These are phyloP conservation scores for Aspergillus conjunctus DNA, from an alignment of 495 filamentous ascomycete species.

Conservation along the genomic window DNA sequence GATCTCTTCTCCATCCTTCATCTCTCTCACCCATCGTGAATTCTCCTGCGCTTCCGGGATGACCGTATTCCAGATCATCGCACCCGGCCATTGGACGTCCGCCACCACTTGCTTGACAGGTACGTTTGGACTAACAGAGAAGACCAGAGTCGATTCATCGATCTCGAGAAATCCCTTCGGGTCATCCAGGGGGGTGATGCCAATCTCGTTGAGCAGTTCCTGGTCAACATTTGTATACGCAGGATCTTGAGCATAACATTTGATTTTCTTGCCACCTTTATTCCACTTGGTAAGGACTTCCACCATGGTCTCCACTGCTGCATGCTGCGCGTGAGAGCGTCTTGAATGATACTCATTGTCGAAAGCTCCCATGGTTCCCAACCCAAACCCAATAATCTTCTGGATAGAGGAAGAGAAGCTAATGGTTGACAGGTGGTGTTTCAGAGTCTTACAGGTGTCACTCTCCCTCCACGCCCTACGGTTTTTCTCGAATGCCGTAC, in stretches of 20 bases:
- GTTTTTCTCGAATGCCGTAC: conserved; percentile 8
- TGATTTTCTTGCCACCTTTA: conserved; percentile 15
- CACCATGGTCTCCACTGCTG: conserved; percentile 26
- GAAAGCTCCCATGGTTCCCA: conserved; percentile 19
- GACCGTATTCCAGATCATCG: conserved; percentile 39
- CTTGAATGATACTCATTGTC: conserved; percentile 15
- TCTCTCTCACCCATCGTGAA: conserved; percentile 19
- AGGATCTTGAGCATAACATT: conserved; percentile 37
- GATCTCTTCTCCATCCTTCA: conserved; percentile 21
- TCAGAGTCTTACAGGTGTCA: conserved; percentile 15
- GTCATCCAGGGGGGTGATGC: conserved; percentile 30
- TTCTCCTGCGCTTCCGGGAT: conserved; percentile 16
- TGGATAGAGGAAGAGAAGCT: conserved; percentile 8
- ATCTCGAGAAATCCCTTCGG: conserved; percentile 37
- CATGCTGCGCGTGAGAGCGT: conserved; percentile 27
- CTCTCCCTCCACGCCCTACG: conserved; percentile 18
- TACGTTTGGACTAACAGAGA: conserved; percentile 37
- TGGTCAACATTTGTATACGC: conserved; percentile 28
- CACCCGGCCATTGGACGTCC: conserved; percentile 35
- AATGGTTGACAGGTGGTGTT: conserved; percentile 13
- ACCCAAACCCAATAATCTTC: conserved; percentile 28
- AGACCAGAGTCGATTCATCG: conserved; percentile 32
- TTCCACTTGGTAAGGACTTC: conserved; percentile 8
- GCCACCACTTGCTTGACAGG: conserved; percentile 40
- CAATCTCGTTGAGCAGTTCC: conserved; percentile 23